Conservation (phyloP, 2,329 filamentous ascomycete genomes). For the Coleophoma crateriformis region DNA sequence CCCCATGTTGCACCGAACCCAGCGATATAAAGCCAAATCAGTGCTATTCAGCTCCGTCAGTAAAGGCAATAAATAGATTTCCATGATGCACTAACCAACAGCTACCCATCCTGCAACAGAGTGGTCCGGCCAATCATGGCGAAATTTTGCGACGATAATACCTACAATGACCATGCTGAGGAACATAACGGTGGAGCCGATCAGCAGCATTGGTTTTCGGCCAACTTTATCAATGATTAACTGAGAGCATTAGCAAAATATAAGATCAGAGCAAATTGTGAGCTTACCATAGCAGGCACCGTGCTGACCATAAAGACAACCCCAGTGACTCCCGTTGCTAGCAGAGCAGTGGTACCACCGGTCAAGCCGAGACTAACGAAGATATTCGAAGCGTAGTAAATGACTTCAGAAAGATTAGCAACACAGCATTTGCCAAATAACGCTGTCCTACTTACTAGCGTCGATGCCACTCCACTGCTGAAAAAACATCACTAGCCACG, state of each 20-base stretch:
- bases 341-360: conserved; percentile 50
- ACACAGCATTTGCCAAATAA: conserved; percentile 10
- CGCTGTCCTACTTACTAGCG: conserved; percentile 18
- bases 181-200: conserved; percentile 33
- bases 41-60: conserved; percentile 2
- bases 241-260: conserved; percentile 41
- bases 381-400: conserved; percentile 53
- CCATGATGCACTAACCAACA: conserved; percentile 17
- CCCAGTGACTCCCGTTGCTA: conserved; percentile 59
- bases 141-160: conserved; percentile 33
- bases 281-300: conserved; percentile 26
- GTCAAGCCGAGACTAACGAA: conserved; percentile 59
- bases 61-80: neutral
- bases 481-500: conserved; percentile 41
- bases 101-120: conserved; percentile 32
- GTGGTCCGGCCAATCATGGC: conserved; percentile 30
- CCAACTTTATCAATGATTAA: conserved; percentile 37
- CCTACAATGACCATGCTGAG: conserved; percentile 33
- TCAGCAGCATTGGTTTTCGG: conserved; percentile 32
- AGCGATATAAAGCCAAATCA: conserved; percentile 26
- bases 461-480: conserved; percentile 40
- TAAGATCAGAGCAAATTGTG: neutral
- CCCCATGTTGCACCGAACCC: conserved; percentile 28
- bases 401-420: conserved; percentile 6
- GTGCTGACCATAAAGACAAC: conserved; percentile 40